A percentile compares a stretch with the other conserved stretches of the same genome.
Evolutionary conservation across 78 protist genomes (phyloP).

Genomic region (Diacronema lutheri): DNA sequence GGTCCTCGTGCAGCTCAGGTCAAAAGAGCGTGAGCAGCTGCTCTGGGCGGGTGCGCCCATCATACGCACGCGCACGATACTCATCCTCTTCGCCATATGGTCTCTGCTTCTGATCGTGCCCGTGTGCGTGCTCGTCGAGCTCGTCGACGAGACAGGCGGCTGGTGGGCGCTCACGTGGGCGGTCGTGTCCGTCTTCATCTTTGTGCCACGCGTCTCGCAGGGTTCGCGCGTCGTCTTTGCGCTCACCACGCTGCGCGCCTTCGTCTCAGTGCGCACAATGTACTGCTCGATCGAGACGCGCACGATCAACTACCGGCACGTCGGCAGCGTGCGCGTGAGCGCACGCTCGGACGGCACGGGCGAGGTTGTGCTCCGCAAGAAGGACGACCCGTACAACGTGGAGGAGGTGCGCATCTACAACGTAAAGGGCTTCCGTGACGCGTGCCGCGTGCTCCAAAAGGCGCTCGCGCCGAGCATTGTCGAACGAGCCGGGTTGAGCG

Average conservation of each 20-base stretch:
- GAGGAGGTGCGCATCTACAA: too few relatives aligned
- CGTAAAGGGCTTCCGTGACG: too few relatives aligned
- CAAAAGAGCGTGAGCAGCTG: background rate
- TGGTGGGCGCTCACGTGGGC: background rate
- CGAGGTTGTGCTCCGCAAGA: background rate
- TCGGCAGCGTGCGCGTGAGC: background rate
- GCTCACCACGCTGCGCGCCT: background rate
- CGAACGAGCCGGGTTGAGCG: too few relatives aligned
- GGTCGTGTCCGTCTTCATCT: background rate
- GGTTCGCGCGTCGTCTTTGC: background rate
- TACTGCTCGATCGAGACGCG: background rate
- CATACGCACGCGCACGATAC: background rate
- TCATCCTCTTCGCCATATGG: background rate
- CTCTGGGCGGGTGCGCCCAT: background rate
- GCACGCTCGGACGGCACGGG: background rate
- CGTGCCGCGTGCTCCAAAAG: too few relatives aligned
- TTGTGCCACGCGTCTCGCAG: background rate
- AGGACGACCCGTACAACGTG: background rate
- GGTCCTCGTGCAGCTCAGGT: background rate
- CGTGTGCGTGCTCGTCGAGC: background rate
- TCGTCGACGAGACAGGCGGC: background rate
- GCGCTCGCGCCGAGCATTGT: too few relatives aligned
- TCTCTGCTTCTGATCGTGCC: background rate
- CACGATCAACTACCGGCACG: background rate
- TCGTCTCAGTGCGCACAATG: background rate